Percentiles rank a stretch among this genome's conserved stretches.
Conservation (phyloP, 2,329 filamentous ascomycete genomes). For the Aspergillus costaricaensis region DNA sequence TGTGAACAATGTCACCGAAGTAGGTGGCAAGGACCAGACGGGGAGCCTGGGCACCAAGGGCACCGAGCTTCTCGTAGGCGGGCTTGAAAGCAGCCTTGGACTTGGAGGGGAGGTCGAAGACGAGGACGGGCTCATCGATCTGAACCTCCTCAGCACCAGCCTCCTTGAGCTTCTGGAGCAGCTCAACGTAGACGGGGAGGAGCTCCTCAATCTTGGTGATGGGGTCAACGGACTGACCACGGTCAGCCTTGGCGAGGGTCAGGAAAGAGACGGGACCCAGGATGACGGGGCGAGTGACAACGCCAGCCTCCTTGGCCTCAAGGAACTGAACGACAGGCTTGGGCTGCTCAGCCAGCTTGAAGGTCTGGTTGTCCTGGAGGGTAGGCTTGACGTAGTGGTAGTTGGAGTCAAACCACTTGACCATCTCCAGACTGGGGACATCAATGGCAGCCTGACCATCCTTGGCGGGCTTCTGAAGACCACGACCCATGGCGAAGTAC, state of each 20-base stretch:
- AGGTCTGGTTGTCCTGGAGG: constrained; percentile 93
- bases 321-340: constrained; percentile 94
- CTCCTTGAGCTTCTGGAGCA: constrained; percentile 89
- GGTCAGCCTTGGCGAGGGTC: constrained; percentile 95
- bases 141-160: constrained; percentile 96
- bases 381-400: constrained; percentile 99
- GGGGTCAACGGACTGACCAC: constrained; percentile 87
- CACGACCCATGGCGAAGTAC: constrained; percentile 99
- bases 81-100: constrained; percentile 98
- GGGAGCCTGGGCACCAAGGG: constrained; percentile 76
- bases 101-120: constrained; percentile 88
- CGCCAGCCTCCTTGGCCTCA: constrained; percentile 96
- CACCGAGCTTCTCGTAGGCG: constrained; percentile 81
- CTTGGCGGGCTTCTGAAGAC: constrained; percentile 81
- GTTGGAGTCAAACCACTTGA: constrained; percentile 99
- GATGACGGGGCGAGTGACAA: constrained; percentile 88
- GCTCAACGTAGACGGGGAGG: constrained; percentile 89
- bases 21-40: constrained; percentile 92
- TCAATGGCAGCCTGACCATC: constrained; percentile 63
- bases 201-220: constrained; percentile 93
- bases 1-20: constrained; percentile 99
- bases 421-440: constrained; percentile 95
- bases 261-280: constrained; percentile 98
- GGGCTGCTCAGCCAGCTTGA: constrained; percentile 82
- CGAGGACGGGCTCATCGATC: constrained; percentile 96